Percentiles rank a stretch among this genome's conserved stretches.
These are phyloP conservation scores for Paramecium octaurelia DNA, from an alignment of 73 alveolate genomes.

Conservation along the genomic window DNA sequence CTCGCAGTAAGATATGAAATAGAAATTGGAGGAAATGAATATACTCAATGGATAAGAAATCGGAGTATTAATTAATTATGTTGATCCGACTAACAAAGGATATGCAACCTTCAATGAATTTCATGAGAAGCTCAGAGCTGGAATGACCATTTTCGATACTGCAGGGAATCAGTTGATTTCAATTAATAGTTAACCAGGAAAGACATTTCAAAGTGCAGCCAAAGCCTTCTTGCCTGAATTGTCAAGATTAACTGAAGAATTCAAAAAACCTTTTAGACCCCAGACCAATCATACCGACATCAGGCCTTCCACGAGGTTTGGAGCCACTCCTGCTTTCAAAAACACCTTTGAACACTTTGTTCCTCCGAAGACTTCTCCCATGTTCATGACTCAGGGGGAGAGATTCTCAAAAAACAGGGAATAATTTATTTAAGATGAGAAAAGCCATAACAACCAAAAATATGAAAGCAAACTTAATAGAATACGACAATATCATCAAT, in stretches of 20 bases:
- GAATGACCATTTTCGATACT: slow-evolving; percentile 46
- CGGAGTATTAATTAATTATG: slow-evolving; percentile 47
- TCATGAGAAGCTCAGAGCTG: slow-evolving; percentile 47
- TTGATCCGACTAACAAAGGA: slow-evolving; percentile 65
- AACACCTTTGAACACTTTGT: slow-evolving; percentile 48
- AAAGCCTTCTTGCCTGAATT: slow-evolving; percentile 47
- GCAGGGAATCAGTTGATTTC: slow-evolving; percentile 48
- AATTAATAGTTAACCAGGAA: slow-evolving; percentile 51
- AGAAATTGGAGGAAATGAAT: slow-evolving; percentile 50
- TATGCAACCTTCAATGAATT: slow-evolving; percentile 61
- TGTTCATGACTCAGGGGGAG: slow-evolving; percentile 37
- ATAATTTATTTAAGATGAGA: not conserved
- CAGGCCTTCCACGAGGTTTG: slow-evolving; percentile 64
- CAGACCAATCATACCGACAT: slow-evolving; percentile 21
- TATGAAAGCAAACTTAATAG: slow-evolving; percentile 28
- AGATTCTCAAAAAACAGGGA: slow-evolving; percentile 20
- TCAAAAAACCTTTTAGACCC: slow-evolving; percentile 56
- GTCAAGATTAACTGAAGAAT: not conserved
- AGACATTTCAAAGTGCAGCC: not conserved
- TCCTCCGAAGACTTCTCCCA: slow-evolving; percentile 49
- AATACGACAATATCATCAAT: slow-evolving; percentile 3
- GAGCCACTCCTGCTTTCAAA: slow-evolving; percentile 64
- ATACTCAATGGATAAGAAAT: slow-evolving; percentile 19
- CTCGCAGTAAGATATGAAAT: slow-evolving; percentile 56
- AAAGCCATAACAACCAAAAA: not conserved